Evolutionary conservation across 2,329 filamentous ascomycete species (phyloP).

Genomic region (Fusarium sp.): DNA sequence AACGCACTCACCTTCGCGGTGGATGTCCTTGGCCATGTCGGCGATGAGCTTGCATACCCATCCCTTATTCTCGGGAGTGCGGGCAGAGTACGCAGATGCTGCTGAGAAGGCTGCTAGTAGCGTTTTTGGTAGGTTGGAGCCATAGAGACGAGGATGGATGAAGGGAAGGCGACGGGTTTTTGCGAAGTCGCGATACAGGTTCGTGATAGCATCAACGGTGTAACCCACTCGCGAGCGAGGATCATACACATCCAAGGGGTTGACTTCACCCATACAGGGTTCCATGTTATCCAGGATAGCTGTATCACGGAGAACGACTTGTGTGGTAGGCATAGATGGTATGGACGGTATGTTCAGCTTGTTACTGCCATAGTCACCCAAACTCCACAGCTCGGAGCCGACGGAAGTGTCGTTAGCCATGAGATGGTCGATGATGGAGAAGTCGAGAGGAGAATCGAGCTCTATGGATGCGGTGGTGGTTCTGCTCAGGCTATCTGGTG

Average conservation of each 20-base stretch:
- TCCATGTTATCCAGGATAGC: conserved; percentile 41
- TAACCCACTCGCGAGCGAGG: conserved; percentile 52
- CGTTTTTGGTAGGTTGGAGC: conserved; percentile 53
- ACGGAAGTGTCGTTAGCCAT: conserved; percentile 43
- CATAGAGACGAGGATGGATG: conserved; percentile 58
- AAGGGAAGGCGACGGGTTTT: conserved; percentile 55
- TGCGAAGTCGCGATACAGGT: conserved; percentile 52
- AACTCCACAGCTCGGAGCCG: conserved; percentile 45
- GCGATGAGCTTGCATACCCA: conserved; percentile 56
- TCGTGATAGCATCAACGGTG: conserved; percentile 49
- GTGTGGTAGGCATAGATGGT: conserved; percentile 36
- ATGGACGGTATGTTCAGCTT: conserved; percentile 51
- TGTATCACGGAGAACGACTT: conserved; percentile 49
- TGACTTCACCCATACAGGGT: conserved; percentile 42
- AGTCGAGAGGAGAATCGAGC: conserved; percentile 49
- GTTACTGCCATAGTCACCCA: conserved; percentile 40
- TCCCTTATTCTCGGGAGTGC: conserved; percentile 53
- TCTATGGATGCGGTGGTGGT: conserved; percentile 38
- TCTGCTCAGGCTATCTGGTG: conserved; percentile 48
- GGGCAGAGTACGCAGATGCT: conserved; percentile 54
- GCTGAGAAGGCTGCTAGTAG: conserved; percentile 56
- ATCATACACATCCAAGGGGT: conserved; percentile 53
- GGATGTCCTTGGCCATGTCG: conserved; percentile 53
- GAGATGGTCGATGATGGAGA: conserved; percentile 53
- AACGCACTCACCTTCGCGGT: conserved; percentile 50